Evolutionary conservation across 2,329 filamentous ascomycete genomes (phyloP), one percentile per base, ranked within the genome.

Genomic region (Daldinia eschscholtzii): DNA sequence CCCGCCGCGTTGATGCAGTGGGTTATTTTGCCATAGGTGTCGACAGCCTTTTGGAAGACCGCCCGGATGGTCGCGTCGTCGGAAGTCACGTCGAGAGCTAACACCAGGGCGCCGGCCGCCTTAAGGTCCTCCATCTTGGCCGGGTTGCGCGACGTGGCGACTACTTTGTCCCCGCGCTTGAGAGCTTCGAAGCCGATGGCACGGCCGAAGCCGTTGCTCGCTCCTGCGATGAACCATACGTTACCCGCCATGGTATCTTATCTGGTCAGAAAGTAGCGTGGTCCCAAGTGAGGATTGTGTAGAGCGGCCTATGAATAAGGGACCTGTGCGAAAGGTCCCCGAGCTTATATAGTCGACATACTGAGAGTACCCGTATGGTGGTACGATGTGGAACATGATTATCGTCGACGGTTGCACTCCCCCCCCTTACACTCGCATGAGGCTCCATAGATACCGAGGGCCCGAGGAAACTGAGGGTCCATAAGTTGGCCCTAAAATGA

Each of bases 181-280:
- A 88, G 79, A 1, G 85, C 82, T 10, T 78, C 72, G 33, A 80
- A 73, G 33, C 82, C 81, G 30, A 87, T 82, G 6, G 79, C 76
- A 4, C 78, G 77, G 6, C 86, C 86, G 65, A 88, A 84, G 57
- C 86, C 86, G 18, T 82, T 85, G 23, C 84, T 85, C 52, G 81
- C 81, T 28, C 84, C 86, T 10, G 82, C 83, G 73, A 88, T 83
- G 77, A 88, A 83, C 85, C 86, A 88, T 33, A 85, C 80, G 50
- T 77, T 77, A 39, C 61, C 66, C 39, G 68, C 56, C 71, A 73
- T 72, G 57, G 15, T 69, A 60, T 55, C 61, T 20, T 42, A 5
- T 57, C 35, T 55, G 10, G n/a, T 42, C 20, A 53, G 37, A 62
- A 41, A 9, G 3, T n/a, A 20, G n/a, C n/a, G 10, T 23, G 10